phyloP scores from a whole-genome alignment of 2,329 filamentous ascomycete genomes.

The Aotearoamyces nothofagi region DNA sequence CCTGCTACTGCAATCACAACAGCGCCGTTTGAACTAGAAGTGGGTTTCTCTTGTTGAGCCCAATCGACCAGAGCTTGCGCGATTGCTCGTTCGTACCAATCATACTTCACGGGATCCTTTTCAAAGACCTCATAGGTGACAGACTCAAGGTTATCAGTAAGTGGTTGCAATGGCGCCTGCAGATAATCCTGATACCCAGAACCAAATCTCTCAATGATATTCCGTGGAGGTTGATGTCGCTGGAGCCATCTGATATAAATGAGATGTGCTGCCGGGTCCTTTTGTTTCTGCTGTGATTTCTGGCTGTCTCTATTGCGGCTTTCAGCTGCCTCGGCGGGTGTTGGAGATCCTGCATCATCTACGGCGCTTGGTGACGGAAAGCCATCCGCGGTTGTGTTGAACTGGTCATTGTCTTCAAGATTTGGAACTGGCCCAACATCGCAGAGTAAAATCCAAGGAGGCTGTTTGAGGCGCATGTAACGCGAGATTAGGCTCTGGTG shows the following conservation, averaged over 20 bases:
- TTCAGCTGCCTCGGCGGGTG: conserved; percentile 49
- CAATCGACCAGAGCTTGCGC: conserved; percentile 71
- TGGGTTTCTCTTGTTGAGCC: conserved; percentile 55
- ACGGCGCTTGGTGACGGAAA: conserved; percentile 27
- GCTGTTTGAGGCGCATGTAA: conserved; percentile 49
- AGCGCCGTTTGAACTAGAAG: conserved; percentile 51
- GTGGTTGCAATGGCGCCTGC: conserved; percentile 83
- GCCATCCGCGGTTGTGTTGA: conserved; percentile 13
- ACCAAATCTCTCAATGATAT: conserved; percentile 51
- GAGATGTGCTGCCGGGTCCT: conserved; percentile 49
- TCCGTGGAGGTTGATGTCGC: conserved; percentile 55
- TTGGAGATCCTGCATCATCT: conserved; percentile 27
- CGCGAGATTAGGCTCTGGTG: conserved; percentile 46
- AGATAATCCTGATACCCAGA: conserved; percentile 84
- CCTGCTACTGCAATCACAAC: conserved; percentile 87
- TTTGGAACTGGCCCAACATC: conserved; percentile 38
- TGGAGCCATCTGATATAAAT: conserved; percentile 78
- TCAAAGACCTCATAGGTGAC: conserved; percentile 98
- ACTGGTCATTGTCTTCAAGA: conserved; percentile 18
- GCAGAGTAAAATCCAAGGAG: conserved; percentile 47
- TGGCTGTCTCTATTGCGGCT: conserved; percentile 18
- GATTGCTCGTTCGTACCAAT: conserved; percentile 83
- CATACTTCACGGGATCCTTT: conserved; percentile 94
- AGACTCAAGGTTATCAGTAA: conserved; percentile 92
- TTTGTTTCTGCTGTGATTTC: conserved; percentile 27